Evolutionary conservation across 495 filamentous ascomycete species (phyloP).

Genomic region (Glonium stellatum): DNA sequence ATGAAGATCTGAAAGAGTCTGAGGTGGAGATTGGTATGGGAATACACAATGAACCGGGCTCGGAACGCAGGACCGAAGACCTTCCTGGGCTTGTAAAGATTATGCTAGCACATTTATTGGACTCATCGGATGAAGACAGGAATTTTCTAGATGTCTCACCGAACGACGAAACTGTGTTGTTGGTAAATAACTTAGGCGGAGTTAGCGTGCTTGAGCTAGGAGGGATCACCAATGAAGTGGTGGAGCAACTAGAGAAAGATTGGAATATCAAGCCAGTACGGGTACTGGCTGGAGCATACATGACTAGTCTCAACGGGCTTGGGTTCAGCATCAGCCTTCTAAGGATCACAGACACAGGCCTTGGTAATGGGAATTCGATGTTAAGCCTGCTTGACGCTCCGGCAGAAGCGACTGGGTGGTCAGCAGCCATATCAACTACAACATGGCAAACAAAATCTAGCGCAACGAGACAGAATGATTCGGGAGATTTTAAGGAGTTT

Average conservation of each 20-base stretch:
- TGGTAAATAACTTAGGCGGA: conserved; percentile 94
- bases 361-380: conserved; percentile 70
- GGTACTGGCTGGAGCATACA: conserved; percentile 57
- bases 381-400: conserved; percentile 81
- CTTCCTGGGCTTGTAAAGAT: conserved; percentile 63
- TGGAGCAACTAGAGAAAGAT: conserved; percentile 60
- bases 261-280: conserved; percentile 70
- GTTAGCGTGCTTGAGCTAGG: conserved; percentile 83
- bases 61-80: conserved; percentile 57
- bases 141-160: conserved; percentile 65
- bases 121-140: conserved; percentile 70
- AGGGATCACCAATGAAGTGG: conserved; percentile 81
- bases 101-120: conserved; percentile 78
- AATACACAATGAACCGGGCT: conserved; percentile 94
- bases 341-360: conserved; percentile 71
- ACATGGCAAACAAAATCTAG: conserved; percentile 45
- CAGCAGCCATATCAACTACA: conserved; percentile 53
- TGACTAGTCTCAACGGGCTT: conserved; percentile 87
- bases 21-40: conserved; percentile 97
- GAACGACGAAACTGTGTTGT: conserved; percentile 59
- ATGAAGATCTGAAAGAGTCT: conserved; percentile 52
- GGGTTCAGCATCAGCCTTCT: conserved; percentile 87
- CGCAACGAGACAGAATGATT: conserved; percentile 22
- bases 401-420: conserved; percentile 79
- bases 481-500: conserved; percentile 40